Conservation (phyloP, 495 filamentous ascomycete species). For the Penicillium taxi region DNA sequence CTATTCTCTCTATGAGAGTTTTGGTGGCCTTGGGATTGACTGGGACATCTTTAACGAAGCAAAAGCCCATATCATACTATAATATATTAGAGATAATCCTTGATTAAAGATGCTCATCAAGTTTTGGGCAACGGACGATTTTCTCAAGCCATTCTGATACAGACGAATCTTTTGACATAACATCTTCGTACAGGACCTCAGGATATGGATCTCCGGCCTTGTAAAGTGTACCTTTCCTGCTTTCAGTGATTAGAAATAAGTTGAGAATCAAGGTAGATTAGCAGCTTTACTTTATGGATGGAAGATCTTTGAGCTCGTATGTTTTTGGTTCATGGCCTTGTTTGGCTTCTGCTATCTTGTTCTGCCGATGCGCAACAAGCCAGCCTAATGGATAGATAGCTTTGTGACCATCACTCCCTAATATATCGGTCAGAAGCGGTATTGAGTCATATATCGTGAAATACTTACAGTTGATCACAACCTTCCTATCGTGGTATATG, state of each 20-base stretch:
- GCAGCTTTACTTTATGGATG: background rate
- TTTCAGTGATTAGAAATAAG: background rate
- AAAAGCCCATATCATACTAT: slow-evolving; percentile 57
- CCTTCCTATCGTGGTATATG: slow-evolving; percentile 6
- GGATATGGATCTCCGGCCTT: slow-evolving; percentile 34
- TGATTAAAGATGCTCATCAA: background rate
- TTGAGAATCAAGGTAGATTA: background rate
- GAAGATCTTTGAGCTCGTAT: background rate
- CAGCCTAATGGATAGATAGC: slow-evolving; percentile 50
- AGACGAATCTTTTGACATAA: slow-evolving; percentile 51
- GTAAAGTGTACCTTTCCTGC: slow-evolving; percentile 23
- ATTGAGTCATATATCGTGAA: no score
- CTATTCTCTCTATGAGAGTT: slow-evolving; percentile 64
- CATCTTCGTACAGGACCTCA: slow-evolving; percentile 45
- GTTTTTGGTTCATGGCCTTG: background rate
- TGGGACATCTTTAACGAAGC: slow-evolving; percentile 60
- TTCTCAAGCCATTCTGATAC: slow-evolving; percentile 48
- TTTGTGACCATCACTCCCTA: slow-evolving; percentile 44
- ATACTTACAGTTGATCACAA: slow-evolving; percentile 25
- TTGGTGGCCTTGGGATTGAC: slow-evolving; percentile 59
- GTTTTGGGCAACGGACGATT: slow-evolving; percentile 41
- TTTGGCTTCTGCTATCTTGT: background rate
- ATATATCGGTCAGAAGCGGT: background rate
- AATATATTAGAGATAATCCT: slow-evolving; percentile 4
- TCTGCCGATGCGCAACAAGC: slow-evolving; percentile 22